These are phyloP conservation scores for Metarhizium humberi DNA, from an alignment of 2,329 filamentous ascomycete species.

Conservation along the genomic window DNA sequence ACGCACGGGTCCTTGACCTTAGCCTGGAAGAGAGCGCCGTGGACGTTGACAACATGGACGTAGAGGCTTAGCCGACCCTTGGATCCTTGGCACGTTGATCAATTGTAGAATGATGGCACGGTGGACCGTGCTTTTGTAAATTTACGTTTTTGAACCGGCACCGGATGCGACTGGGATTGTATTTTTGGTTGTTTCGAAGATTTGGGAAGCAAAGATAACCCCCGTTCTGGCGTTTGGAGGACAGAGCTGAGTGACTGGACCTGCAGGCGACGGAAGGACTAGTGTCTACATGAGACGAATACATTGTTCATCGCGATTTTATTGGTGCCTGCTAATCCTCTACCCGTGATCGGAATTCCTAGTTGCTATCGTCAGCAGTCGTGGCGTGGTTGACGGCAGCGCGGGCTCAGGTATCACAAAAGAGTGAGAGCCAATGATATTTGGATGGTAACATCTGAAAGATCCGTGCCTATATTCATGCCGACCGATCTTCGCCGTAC, in stretches of 20 bases:
- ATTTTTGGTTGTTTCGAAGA: neutral
- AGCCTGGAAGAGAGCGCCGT: constrained; percentile 35
- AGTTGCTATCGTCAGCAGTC: neutral
- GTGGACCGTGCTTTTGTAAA: neutral
- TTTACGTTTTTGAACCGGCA: neutral
- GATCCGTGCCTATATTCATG: too few species aligned
- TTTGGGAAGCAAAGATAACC: neutral
- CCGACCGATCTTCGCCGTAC: too few species aligned
- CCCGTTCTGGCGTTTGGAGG: neutral
- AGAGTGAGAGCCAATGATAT: too few species aligned
- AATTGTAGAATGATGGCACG: neutral
- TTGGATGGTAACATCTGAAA: too few species aligned
- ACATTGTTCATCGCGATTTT: neutral
- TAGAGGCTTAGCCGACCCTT: constrained; percentile 20
- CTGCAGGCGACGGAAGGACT: neutral
- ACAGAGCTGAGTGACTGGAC: neutral
- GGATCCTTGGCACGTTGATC: neutral
- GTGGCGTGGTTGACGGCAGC: too few species aligned
- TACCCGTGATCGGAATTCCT: neutral
- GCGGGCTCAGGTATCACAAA: too few species aligned
- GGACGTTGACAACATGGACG: constrained; percentile 34
- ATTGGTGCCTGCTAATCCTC: neutral
- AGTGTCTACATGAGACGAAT: neutral
- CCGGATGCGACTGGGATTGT: neutral
- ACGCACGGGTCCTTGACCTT: constrained; percentile 71